These are phyloP conservation scores for Candida insectorum DNA, from an alignment of 805 yeast species.

Conservation along the genomic window DNA sequence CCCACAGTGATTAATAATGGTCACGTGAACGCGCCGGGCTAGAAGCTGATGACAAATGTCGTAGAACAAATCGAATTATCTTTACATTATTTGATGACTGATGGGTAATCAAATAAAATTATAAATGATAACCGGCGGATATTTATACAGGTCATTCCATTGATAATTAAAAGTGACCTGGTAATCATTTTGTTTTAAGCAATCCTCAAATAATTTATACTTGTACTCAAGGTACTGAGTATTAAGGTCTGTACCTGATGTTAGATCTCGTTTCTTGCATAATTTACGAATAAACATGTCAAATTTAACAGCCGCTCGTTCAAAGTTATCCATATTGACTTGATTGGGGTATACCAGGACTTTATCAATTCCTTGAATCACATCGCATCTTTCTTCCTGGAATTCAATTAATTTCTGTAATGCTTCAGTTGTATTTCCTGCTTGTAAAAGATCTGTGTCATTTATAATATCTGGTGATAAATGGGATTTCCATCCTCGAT, in stretches of 20 bases:
- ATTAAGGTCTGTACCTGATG: slow-evolving; percentile 1
- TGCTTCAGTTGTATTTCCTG: slow-evolving; percentile 23
- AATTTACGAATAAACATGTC: slow-evolving; percentile 6
- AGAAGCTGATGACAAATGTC: not conserved
- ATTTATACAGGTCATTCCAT: slow-evolving; percentile 3
- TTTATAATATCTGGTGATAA: slow-evolving; percentile 3
- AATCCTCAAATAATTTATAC: slow-evolving; percentile 4
- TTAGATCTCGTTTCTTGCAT: slow-evolving; percentile 1
- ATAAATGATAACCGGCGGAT: slow-evolving; percentile 9
- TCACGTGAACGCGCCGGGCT: slow-evolving; percentile 4
- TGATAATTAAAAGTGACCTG: not conserved
- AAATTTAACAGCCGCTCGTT: slow-evolving; percentile 8
- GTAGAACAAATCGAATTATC: not conserved
- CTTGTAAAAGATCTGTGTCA: slow-evolving; percentile 21
- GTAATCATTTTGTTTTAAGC: slow-evolving; percentile 7
- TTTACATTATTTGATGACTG: not conserved
- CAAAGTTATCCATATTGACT: slow-evolving; percentile 1
- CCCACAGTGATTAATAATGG: slow-evolving; percentile 4
- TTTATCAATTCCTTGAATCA: slow-evolving; percentile 19
- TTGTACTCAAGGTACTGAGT: slow-evolving; percentile 9
- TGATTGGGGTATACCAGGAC: slow-evolving; percentile 10
- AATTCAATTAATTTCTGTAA: slow-evolving; percentile 18
- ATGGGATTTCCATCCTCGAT: slow-evolving; percentile 17
- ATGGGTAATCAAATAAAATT: slow-evolving; percentile 3
- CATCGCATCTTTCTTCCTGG: slow-evolving; percentile 26